Evolutionary conservation across 1,284 basidiomycete genomes (phyloP).

Genomic region (Ustilago esculenta): DNA sequence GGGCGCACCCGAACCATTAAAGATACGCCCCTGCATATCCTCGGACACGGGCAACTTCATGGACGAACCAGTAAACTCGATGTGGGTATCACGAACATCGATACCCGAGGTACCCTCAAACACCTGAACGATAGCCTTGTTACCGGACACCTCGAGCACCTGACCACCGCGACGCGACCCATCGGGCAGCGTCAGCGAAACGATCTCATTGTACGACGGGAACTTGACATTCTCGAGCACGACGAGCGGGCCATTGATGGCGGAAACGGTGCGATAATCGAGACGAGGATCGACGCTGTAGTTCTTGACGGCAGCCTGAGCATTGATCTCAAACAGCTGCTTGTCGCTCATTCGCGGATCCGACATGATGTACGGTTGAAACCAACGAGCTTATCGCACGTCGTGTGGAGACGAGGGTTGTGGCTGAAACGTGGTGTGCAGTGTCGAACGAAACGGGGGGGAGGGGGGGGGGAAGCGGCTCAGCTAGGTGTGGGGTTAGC

Average conservation of each 20-base stretch:
- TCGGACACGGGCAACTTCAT: constrained; percentile 99
- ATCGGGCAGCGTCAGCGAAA: constrained; percentile 93
- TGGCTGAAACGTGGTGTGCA: no score
- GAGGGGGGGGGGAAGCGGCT: no score
- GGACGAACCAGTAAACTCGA: constrained; percentile 96
- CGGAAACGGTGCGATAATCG: constrained; percentile 94
- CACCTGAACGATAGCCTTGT: constrained; percentile 97
- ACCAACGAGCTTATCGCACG: no score
- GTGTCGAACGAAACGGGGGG: no score
- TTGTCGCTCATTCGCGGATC: constrained; percentile 71
- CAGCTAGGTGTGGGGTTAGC: no score
- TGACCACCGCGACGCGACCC: constrained; percentile 94
- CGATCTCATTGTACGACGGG: constrained; percentile 99
- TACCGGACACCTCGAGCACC: constrained; percentile 96
- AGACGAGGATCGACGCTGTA: constrained; percentile 81
- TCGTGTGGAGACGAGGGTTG: no score
- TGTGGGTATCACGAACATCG: constrained; percentile 95
- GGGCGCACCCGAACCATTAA: constrained; percentile 97
- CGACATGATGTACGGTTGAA: constrained; percentile 56
- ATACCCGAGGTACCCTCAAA: constrained; percentile 98
- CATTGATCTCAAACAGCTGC: constrained; percentile 83
- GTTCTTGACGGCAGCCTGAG: constrained; percentile 77
- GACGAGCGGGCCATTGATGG: constrained; percentile 90
- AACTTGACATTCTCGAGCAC: constrained; percentile 99
- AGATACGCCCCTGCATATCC: constrained; percentile 98